A percentile compares a stretch with the other conserved stretches of the same genome.
These are phyloP conservation scores for Agroathelia rolfsii DNA, from an alignment of 1,284 basidiomycete genomes.

Conservation along the genomic window DNA sequence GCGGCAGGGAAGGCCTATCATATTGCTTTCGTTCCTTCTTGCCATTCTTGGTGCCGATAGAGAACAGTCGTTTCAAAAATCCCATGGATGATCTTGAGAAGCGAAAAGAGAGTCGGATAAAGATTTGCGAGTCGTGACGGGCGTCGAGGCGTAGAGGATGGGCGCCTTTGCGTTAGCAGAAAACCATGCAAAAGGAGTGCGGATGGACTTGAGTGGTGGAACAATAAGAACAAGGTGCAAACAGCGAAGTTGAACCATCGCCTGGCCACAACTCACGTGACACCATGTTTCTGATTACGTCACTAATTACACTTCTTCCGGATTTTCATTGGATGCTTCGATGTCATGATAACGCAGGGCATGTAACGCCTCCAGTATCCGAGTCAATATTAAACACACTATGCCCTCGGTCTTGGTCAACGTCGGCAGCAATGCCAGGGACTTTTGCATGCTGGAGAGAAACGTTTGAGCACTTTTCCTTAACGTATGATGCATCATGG, in stretches of 20 bases:
- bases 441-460: constrained; percentile 67
- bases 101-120: constrained; percentile 1
- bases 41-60: constrained; percentile 54
- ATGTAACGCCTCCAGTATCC: background rate
- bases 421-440: constrained; percentile 43
- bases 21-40: constrained; percentile 37
- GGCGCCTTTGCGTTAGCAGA: constrained; percentile 16
- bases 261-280: constrained; percentile 13
- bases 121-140: too few species aligned
- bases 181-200: constrained; percentile 1
- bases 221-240: constrained; percentile 25
- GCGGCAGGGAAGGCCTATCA: too few species aligned
- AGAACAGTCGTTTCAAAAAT: constrained; percentile 61
- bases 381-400: background rate
- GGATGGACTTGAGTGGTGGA: constrained; percentile 12
- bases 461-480: constrained; percentile 60
- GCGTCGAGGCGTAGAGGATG: constrained; percentile 15
- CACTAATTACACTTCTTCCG: too few species aligned
- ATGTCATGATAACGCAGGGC: too few species aligned
- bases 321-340: too few species aligned
- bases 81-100: constrained; percentile 36
- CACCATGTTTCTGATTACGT: constrained; percentile 7
- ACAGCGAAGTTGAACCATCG: constrained; percentile 23
- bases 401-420: constrained; percentile 22
- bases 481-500: constrained; percentile 26